Base-by-base conservation (phyloP, 164 flowering plant species). In the Warburgia ugandensis region DNA sequence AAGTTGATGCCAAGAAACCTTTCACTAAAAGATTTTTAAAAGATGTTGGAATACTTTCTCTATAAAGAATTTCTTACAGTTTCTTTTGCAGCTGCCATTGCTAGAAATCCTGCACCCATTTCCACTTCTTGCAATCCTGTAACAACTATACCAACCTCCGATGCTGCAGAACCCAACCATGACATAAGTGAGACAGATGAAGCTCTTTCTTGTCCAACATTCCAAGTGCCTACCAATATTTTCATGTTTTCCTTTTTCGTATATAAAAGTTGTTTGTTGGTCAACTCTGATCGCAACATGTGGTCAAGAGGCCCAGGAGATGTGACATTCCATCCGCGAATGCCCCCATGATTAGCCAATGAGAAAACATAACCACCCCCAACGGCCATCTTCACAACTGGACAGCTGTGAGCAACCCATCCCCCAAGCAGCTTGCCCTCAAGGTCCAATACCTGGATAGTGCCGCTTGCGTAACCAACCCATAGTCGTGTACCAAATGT, bases 41-140 rank as follows among this genome's bases (percentile, higher is more conserved):
- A 48, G 20, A n/a, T n/a, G n/a, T n/a, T n/a, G n/a, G n/a, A n/a
- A n/a, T n/a, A n/a, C n/a, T n/a, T n/a, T n/a, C n/a, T n/a, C n/a
- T 19, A n/a, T 31, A 21, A 6, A 21, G 14, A 3, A 52, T 43
- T 20, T 10, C 82, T 75, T 60, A 89, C 97, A 52, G 96, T 72
- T 73, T 94, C 99, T 82, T 79, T 89, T 28, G 99, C 97, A 13
- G 97, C 96, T 45, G 99, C 91, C 90, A 89, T 77, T 10, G 99
- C 99, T 50, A 94, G 92, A 70, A 94, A 86, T 82, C 97, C 97
- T 7, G 99, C 99, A 38, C 99, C 99, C 99, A 89, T 94, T 61
- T 89, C 99, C 58, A 94, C 95, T 74, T 94, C 99, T 62, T 94
- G 99, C 69, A 87, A 73, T 27, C 99, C 99, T 55, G 80, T 84